Evolutionary conservation across 306 rosid genomes (phyloP).

Genomic region (Sicyos baderoa): DNA sequence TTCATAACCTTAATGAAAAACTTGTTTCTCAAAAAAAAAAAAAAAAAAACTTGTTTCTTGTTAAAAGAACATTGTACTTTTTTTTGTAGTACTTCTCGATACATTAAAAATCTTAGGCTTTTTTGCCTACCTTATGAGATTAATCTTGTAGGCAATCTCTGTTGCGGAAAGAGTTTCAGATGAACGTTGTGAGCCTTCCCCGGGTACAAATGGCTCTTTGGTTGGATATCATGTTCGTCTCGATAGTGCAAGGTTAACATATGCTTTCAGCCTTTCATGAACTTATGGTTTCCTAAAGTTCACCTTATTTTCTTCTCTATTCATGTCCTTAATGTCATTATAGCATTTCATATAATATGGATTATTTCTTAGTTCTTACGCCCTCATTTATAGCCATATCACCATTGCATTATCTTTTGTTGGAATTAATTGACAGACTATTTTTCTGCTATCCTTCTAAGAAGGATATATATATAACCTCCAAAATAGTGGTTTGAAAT

Average conservation of each 20-base stretch:
- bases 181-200: constrained; percentile 85
- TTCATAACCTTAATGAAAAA: no score
- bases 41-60: no score
- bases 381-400: neutral
- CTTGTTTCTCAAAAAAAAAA: no score
- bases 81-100: neutral
- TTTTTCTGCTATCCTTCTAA: neutral
- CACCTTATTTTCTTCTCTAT: neutral
- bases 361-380: neutral
- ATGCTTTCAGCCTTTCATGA: neutral
- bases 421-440: neutral
- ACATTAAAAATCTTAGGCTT: constrained; percentile 10
- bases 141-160: constrained; percentile 61
- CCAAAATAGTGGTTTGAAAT: no score
- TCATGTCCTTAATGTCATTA: neutral
- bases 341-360: neutral
- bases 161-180: constrained; percentile 97
- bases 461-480: no score
- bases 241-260: constrained; percentile 74
- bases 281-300: neutral
- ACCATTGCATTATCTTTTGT: neutral
- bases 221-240: constrained; percentile 99
- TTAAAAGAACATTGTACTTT: no score
- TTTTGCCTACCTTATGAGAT: constrained; percentile 16
- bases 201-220: constrained; percentile 82